These are phyloP conservation scores for Fraxinus quadrangulata DNA, from an alignment of 257 asterid species.

Conservation along the genomic window DNA sequence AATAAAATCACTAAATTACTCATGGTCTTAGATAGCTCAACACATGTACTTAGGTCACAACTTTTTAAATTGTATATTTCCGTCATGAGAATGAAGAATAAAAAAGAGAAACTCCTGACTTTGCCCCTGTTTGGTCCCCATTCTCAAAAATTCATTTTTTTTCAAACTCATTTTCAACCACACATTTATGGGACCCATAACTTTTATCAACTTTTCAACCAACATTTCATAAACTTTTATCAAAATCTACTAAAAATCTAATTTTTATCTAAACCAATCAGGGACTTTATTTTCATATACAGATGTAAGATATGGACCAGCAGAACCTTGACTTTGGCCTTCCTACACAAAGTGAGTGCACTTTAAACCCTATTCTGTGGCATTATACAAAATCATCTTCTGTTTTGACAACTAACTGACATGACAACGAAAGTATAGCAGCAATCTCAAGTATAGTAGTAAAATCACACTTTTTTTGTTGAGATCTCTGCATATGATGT, in stretches of 20 bases:
- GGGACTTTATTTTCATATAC: background rate
- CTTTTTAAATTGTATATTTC: background rate
- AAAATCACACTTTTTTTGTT: no score
- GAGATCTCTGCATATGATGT: background rate
- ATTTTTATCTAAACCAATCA: no score
- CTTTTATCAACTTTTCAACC: no score
- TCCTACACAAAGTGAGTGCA: background rate
- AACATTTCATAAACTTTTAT: no score
- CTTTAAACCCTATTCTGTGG: background rate
- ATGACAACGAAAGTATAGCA: background rate
- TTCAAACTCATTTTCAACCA: no score
- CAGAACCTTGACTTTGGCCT: background rate
- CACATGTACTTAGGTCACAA: background rate
- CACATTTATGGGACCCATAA: no score
- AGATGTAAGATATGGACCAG: background rate
- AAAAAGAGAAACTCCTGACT: background rate
- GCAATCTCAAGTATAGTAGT: background rate
- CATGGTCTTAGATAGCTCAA: background rate
- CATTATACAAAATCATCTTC: background rate
- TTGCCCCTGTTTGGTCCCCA: no score
- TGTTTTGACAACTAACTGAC: background rate
- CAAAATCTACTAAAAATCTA: no score
- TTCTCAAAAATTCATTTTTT: no score
- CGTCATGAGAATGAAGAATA: background rate
- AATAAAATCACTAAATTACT: no score